Evolutionary conservation across 75 land plant species (phyloP).

Genomic region (Adiantum capillusveneris): DNA sequence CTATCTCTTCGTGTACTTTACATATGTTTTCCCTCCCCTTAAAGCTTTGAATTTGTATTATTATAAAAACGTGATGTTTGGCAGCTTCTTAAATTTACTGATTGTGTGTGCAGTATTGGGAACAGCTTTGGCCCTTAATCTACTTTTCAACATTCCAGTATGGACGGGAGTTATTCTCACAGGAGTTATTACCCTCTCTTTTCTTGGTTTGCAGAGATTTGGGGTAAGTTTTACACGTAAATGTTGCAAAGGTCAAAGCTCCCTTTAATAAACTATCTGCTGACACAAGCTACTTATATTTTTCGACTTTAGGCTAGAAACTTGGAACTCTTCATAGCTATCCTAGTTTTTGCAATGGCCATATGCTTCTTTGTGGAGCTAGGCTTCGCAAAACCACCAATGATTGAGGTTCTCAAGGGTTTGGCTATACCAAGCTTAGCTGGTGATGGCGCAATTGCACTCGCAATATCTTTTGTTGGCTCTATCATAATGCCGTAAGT

Average conservation of each 20-base stretch:
- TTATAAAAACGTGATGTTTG: too few relatives aligned
- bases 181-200: slow-evolving; percentile 61
- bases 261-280: background rate
- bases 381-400: slow-evolving; percentile 43
- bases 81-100: too few relatives aligned
- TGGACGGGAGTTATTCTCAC: slow-evolving; percentile 86
- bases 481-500: slow-evolving; percentile 68
- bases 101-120: slow-evolving; percentile 96
- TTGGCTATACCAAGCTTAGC: slow-evolving; percentile 38
- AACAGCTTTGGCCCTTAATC: slow-evolving; percentile 81
- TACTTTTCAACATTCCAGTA: slow-evolving; percentile 63
- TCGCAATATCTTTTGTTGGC: slow-evolving; percentile 57
- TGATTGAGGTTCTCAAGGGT: slow-evolving; percentile 34
- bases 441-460: slow-evolving; percentile 38
- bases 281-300: background rate
- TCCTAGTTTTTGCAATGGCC: slow-evolving; percentile 27
- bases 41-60: too few relatives aligned
- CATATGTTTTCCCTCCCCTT: too few relatives aligned
- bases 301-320: slow-evolving; percentile 15
- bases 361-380: slow-evolving; percentile 47
- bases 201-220: slow-evolving; percentile 67
- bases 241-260: background rate
- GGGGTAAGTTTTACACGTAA: slow-evolving; percentile 34
- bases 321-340: slow-evolving; percentile 26
- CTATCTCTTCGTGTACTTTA: too few relatives aligned